Conservation (phyloP, 495 filamentous ascomycete genomes). For the Penicillium waksmanii region DNA sequence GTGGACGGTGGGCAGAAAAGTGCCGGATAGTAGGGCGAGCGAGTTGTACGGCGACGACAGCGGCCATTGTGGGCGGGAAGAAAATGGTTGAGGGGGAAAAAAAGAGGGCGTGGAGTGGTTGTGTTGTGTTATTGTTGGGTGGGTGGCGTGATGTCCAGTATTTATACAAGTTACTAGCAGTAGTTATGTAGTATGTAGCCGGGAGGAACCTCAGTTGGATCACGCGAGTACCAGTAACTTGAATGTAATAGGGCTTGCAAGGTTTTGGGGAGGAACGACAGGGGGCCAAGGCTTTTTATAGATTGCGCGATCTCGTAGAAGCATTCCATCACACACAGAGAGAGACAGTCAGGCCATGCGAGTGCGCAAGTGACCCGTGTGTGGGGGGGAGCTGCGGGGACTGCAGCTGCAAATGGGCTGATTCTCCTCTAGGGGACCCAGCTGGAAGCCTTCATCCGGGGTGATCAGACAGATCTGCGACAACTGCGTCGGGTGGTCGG, state of each 20-base stretch:
- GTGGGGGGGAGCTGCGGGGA: constrained; percentile 24
- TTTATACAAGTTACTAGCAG: neutral
- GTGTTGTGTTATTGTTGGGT: neutral
- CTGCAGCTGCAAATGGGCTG: constrained; percentile 15
- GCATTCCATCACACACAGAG: neutral
- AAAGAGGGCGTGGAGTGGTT: neutral
- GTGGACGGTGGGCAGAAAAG: constrained; percentile 50
- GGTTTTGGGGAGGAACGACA: neutral
- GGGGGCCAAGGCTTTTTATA: constrained; percentile 17
- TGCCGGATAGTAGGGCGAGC: constrained; percentile 46
- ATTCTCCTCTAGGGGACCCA: constrained; percentile 10
- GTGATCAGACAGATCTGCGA: constrained; percentile 14
- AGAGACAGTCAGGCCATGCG: constrained; percentile 26
- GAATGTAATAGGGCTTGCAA: neutral
- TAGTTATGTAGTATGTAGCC: neutral
- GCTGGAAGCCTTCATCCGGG: constrained; percentile 14
- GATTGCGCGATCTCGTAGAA: neutral
- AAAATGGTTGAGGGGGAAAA: neutral
- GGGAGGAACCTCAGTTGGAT: neutral
- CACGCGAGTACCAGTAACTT: neutral
- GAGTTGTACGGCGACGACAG: constrained; percentile 31
- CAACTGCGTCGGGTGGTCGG: constrained; percentile 18
- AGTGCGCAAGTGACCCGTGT: constrained; percentile 25
- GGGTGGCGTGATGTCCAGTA: neutral
- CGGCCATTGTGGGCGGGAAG: constrained; percentile 30